Evolutionary conservation across 2,329 filamentous ascomycete species (phyloP).

Genomic region (Cercospora beticola): DNA sequence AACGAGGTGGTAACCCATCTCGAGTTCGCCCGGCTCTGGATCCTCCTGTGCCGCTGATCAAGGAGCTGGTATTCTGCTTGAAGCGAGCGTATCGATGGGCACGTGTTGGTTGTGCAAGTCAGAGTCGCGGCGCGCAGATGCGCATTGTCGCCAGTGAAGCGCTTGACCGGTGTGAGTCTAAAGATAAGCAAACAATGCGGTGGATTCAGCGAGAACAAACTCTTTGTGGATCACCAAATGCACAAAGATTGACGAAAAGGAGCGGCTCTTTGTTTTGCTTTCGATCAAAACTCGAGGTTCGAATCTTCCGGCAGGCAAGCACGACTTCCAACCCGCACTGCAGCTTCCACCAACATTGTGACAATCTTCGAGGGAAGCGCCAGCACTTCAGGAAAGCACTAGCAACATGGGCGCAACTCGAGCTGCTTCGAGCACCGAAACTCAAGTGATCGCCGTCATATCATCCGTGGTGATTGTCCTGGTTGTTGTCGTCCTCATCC

Average conservation of each 20-base stretch:
- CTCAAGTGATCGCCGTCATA: neutral
- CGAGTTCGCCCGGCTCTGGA: neutral
- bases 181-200: neutral
- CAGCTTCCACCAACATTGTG: neutral
- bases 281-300: neutral
- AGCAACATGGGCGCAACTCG: slow-evolving; percentile 2
- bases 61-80: neutral
- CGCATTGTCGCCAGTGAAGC: neutral
- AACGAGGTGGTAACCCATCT: neutral
- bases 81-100: neutral
- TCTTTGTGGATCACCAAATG: neutral
- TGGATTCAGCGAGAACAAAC: neutral
- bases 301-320: neutral
- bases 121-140: neutral
- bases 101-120: neutral
- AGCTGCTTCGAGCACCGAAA: neutral
- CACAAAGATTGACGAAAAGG: neutral
- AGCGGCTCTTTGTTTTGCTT: neutral
- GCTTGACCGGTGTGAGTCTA: neutral
- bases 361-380: neutral
- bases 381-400: neutral
- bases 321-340: neutral
- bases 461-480: neutral
- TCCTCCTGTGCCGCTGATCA: neutral
- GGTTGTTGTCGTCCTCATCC: neutral